Evolutionary conservation across 208 protist genomes (phyloP).

Genomic region (Phytomonas francai): DNA sequence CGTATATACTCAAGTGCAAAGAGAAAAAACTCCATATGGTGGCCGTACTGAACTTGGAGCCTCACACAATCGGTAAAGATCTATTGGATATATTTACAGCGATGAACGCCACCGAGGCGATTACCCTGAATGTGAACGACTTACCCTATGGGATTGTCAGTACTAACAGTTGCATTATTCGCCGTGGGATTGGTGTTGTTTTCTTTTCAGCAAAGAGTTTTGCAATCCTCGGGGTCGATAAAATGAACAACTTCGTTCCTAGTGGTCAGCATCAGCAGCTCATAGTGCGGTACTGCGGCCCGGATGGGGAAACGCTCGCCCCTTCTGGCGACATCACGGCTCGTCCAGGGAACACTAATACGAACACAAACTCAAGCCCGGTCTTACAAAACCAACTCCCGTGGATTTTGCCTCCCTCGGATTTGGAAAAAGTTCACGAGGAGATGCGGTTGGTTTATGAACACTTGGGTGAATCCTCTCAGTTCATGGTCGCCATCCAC

Average conservation of each 20-base stretch:
- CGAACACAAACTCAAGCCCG: slow-evolving; percentile 10
- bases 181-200: slow-evolving; percentile 58
- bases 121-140: slow-evolving; percentile 32
- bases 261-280: slow-evolving; percentile 69
- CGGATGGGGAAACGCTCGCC: slow-evolving; percentile 13
- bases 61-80: slow-evolving; percentile 45
- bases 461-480: background rate
- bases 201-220: slow-evolving; percentile 62
- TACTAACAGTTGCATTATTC: slow-evolving; percentile 9
- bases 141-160: slow-evolving; percentile 22
- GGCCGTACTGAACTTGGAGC: slow-evolving; percentile 70
- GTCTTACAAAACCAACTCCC: background rate
- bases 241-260: slow-evolving; percentile 76
- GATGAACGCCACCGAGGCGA: slow-evolving; percentile 44
- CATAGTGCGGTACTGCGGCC: slow-evolving; percentile 59
- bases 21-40: slow-evolving; percentile 44
- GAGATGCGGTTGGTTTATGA: slow-evolving; percentile 28
- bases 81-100: slow-evolving; percentile 69
- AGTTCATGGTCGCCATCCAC: slow-evolving; percentile 22
- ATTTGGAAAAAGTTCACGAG: slow-evolving; percentile 20
- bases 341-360: background rate
- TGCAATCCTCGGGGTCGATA: slow-evolving; percentile 71
- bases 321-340: background rate
- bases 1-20: slow-evolving; percentile 26
- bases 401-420: slow-evolving; percentile 13